Conservation (phyloP, 208 protist genomes). For the Crithidia acanthocephali region DNA sequence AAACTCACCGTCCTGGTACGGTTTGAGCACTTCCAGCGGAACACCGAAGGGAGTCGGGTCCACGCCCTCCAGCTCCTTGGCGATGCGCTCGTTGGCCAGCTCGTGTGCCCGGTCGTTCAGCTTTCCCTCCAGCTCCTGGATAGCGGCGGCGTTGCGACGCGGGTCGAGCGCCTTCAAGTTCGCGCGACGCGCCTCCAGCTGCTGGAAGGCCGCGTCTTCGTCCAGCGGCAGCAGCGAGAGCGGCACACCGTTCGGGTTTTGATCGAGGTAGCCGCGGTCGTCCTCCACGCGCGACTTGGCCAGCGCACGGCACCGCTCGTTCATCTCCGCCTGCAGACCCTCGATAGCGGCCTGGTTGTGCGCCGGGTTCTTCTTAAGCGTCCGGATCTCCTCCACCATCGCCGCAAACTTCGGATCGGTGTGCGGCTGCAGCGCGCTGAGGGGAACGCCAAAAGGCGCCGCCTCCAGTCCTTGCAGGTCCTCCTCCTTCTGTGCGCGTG, state of each 20-base stretch:
- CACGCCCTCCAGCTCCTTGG: slow-evolving; percentile 45
- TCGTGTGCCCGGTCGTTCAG: slow-evolving; percentile 54
- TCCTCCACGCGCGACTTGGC: slow-evolving; percentile 40
- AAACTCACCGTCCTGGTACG: slow-evolving; percentile 43
- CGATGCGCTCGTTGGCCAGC: slow-evolving; percentile 40
- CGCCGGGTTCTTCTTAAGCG: slow-evolving; percentile 30
- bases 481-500: slow-evolving; percentile 48
- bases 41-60: slow-evolving; percentile 42
- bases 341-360: slow-evolving; percentile 35
- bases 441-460: slow-evolving; percentile 49
- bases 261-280: slow-evolving; percentile 60
- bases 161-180: slow-evolving; percentile 46
- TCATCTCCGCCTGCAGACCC: slow-evolving; percentile 47
- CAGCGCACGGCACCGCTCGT: slow-evolving; percentile 50
- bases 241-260: slow-evolving; percentile 52
- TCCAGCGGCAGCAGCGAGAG: slow-evolving; percentile 48
- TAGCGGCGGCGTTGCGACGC: slow-evolving; percentile 37
- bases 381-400: slow-evolving; percentile 42
- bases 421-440: slow-evolving; percentile 51
- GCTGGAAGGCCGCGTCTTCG: slow-evolving; percentile 53
- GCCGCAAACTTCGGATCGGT: slow-evolving; percentile 40
- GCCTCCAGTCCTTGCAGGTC: slow-evolving; percentile 48
- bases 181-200: slow-evolving; percentile 57
- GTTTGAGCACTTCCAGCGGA: slow-evolving; percentile 47
- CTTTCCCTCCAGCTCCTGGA: slow-evolving; percentile 33